These are phyloP conservation scores for Limnomonas spitsbergensis DNA, from an alignment of 139 green algal genomes.

Conservation along the genomic window DNA sequence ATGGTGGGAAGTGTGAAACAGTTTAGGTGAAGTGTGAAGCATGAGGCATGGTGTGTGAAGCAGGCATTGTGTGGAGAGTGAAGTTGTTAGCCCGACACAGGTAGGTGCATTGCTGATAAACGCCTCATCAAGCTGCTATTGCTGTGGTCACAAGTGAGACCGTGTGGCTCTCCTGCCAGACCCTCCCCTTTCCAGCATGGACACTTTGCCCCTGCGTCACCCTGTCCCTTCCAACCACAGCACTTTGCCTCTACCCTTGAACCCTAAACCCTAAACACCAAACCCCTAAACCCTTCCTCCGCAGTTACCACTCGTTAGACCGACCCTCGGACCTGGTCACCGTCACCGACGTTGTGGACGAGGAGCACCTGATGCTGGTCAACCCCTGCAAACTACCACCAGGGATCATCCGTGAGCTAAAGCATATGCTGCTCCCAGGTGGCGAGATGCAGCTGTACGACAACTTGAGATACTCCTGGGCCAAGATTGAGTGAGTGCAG, in stretches of 20 bases:
- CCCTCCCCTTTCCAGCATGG: background rate
- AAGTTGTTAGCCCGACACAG: background rate
- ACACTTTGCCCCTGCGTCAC: background rate
- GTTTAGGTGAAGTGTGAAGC: background rate
- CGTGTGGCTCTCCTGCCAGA: background rate
- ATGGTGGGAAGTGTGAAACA: too few species aligned
- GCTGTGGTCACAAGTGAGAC: background rate
- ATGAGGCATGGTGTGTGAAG: background rate
- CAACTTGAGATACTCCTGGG: background rate
- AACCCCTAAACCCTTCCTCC: background rate
- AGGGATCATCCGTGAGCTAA: background rate
- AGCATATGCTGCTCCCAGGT: background rate
- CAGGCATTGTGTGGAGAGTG: background rate
- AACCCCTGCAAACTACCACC: background rate
- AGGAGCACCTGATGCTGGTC: background rate
- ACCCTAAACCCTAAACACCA: background rate
- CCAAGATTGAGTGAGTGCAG: too few species aligned
- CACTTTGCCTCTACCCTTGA: background rate
- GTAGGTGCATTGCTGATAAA: background rate
- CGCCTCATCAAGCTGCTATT: background rate
- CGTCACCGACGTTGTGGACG: slow-evolving; percentile 5
- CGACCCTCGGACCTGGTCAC: slow-evolving; percentile 9
- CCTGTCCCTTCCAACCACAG: background rate
- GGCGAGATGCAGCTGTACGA: slow-evolving; percentile 8
- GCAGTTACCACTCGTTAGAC: slow-evolving; percentile 12